Conservation (phyloP, 1,284 basidiomycete species). For the Fomes fomentarius region DNA sequence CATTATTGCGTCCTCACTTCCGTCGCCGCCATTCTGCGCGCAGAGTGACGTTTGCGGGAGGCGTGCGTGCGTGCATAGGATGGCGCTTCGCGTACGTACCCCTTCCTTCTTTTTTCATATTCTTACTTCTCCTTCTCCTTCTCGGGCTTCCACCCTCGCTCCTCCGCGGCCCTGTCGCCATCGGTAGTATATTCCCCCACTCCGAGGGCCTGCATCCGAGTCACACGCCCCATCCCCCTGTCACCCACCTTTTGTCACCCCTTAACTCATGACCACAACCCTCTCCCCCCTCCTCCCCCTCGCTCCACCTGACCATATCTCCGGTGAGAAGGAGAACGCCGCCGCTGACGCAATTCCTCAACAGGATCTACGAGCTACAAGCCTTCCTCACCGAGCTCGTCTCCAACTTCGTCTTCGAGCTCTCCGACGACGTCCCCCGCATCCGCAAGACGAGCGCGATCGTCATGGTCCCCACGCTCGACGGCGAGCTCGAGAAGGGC, state of each 20-base stretch:
- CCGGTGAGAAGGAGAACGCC: background rate
- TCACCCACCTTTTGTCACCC: too few relatives aligned
- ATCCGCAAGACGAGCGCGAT: slow-evolving; percentile 53
- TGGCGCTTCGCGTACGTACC: slow-evolving; percentile 52
- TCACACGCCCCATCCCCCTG: too few relatives aligned
- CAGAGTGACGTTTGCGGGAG: slow-evolving; percentile 34
- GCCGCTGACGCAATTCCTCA: too few relatives aligned
- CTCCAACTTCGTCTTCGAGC: slow-evolving; percentile 51
- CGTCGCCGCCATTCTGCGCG: too few relatives aligned
- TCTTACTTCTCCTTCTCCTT: background rate
- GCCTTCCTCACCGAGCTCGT: slow-evolving; percentile 52
- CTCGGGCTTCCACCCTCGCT: too few relatives aligned
- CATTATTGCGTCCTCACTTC: background rate
- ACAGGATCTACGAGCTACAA: slow-evolving; percentile 44
- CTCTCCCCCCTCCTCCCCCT: background rate
- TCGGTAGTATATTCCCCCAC: too few relatives aligned
- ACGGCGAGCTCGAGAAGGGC: slow-evolving; percentile 51
- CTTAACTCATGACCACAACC: background rate
- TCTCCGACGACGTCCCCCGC: slow-evolving; percentile 43
- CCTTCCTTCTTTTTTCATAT: background rate
- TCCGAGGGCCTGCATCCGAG: too few relatives aligned
- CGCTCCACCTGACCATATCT: background rate
- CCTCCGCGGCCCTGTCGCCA: too few relatives aligned
- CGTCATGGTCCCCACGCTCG: slow-evolving; percentile 57
- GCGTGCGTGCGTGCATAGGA: slow-evolving; percentile 51